Evolutionary conservation across 2,329 filamentous ascomycete species (phyloP).

Genomic region (Corniculantispora saksenae): DNA sequence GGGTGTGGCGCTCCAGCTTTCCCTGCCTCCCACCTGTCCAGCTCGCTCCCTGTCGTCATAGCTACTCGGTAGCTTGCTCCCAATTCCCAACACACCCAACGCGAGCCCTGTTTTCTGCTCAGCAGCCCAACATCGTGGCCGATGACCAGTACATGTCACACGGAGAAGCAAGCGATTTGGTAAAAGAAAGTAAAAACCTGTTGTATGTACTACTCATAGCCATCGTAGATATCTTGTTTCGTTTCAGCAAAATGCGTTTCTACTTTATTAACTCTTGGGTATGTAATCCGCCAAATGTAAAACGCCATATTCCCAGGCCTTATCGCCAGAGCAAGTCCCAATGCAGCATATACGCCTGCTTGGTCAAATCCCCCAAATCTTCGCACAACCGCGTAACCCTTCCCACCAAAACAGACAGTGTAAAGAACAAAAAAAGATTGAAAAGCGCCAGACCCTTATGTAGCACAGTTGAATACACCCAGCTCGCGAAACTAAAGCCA

Average conservation of each 20-base stretch:
- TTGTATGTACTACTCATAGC: slow-evolving; percentile 11
- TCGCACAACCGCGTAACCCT: background rate
- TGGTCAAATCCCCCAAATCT: background rate
- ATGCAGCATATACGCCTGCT: background rate
- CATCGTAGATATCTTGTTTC: slow-evolving; percentile 9
- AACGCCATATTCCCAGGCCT: slow-evolving; percentile 3
- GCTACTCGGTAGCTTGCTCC: background rate
- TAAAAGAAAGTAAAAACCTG: background rate
- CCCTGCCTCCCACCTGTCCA: background rate
- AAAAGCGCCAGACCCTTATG: slow-evolving; percentile 2
- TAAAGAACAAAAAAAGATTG: background rate
- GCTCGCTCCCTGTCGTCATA: slow-evolving; percentile 5
- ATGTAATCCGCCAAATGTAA: slow-evolving; percentile 13
- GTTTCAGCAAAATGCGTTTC: slow-evolving; percentile 12
- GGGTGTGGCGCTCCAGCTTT: background rate
- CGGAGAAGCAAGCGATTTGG: background rate
- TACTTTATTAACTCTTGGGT: slow-evolving; percentile 8
- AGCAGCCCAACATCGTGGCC: background rate
- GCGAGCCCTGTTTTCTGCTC: background rate
- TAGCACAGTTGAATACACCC: background rate
- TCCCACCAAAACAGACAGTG: background rate
- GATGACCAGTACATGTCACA: background rate
- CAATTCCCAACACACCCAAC: too few species aligned
- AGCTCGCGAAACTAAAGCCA: slow-evolving; percentile 28
- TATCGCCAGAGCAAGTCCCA: background rate